A percentile compares a stretch with the other conserved stretches of the same genome.
phyloP scores from a whole-genome alignment of 495 filamentous ascomycete genomes.

The Penicillium bovifimosum region DNA sequence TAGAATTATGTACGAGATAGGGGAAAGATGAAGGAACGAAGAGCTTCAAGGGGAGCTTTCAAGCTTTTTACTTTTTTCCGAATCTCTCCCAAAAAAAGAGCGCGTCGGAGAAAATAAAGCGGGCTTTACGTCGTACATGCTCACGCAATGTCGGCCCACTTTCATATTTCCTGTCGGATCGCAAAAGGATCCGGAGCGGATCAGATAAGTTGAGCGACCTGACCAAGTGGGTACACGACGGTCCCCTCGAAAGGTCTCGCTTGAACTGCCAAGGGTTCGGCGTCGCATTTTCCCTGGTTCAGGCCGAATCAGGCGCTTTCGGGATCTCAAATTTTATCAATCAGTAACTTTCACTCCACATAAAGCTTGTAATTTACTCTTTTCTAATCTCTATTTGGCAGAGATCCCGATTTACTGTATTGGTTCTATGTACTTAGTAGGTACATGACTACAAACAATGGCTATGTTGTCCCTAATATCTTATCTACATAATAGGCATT shows the following conservation, averaged over 20 bases:
- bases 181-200: conserved; percentile 14
- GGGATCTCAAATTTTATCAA: conserved; percentile 21
- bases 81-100: background rate
- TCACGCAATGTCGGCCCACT: background rate
- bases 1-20: background rate
- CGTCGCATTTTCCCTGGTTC: background rate
- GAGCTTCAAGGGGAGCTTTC: background rate
- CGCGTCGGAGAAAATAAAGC: conserved; percentile 3
- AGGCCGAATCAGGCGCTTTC: background rate
- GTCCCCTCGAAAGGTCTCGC: background rate
- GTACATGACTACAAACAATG: too few relatives aligned
- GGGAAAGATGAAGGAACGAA: background rate
- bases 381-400: background rate
- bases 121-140: conserved; percentile 4
- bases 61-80: background rate
- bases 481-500: too few relatives aligned
- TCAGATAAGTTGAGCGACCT: conserved; percentile 27
- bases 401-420: background rate
- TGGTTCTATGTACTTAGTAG: too few relatives aligned
- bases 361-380: background rate
- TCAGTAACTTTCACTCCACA: conserved; percentile 13
- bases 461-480: too few relatives aligned
- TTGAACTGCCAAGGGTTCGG: conserved; percentile 12
- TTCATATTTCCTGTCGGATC: background rate
- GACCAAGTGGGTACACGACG: conserved; percentile 17